Evolutionary conservation across 208 protist genomes (phyloP), one percentile per base, ranked within the genome.

Genomic region (Balamuthia mandrillaris): DNA sequence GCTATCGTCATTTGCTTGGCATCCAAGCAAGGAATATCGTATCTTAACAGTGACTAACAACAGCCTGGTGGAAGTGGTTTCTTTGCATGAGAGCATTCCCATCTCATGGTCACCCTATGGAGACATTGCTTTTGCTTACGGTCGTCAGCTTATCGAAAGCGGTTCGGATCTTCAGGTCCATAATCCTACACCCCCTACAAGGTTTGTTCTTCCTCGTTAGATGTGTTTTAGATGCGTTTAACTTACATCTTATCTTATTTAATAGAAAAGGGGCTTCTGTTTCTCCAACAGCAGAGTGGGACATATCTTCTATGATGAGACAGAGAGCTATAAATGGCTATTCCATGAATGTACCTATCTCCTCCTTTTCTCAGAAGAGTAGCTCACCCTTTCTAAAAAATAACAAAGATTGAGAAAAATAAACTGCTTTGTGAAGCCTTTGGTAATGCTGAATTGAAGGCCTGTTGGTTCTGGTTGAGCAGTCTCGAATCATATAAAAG

Each of bases 261-360:
- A n/a, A n/a, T n/a, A n/a, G n/a, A n/a, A n/a, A n/a, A n/a, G n/a
- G n/a, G n/a, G n/a, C n/a, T n/a, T n/a, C n/a, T 85, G 27, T 58
- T 49, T 51, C 39, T 56, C 2, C 33, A 51, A 61, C 45, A 33
- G 87, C 52, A 74, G 66, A 78, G 81, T 77, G 66, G 56, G 87
- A 90, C 81, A 87, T 90, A 10, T 90, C 87, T 24, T 37, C 77
- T 31, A 42, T 83, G 51, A 90, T 90, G 70, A 87, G 56, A 82
- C 58, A 87, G 33, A 66, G 84, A 45, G 87, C 87, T 16, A 58
- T 78, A 24, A 58, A 74, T 35, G 87, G 87, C 14, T 90, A 90
- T 29, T 85, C 75, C 33, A 72, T 77, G 24, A 63, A 86, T 14
- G 44, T 82, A 21, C n/a, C 44, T 75, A 9, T 5, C 24, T n/a